Conservation (phyloP, 345 rosid species). For the Rubroshorea leprosula region DNA sequence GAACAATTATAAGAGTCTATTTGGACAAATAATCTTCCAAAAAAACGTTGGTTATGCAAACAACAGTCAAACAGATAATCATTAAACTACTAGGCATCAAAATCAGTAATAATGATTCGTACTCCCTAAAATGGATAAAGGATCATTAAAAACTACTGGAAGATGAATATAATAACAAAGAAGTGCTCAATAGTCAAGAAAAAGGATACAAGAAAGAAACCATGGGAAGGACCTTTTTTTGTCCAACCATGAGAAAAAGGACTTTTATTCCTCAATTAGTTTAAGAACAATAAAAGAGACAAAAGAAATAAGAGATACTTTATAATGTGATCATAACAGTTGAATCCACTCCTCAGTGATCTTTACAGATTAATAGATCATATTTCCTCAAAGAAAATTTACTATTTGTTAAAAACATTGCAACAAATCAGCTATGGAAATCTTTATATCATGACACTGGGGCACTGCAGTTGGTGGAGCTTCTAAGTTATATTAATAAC, state of each 20-base stretch:
- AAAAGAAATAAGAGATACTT: background rate
- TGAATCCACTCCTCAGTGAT: background rate
- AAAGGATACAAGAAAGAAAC: background rate
- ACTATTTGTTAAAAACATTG: background rate
- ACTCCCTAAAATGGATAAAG: background rate
- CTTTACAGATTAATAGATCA: background rate
- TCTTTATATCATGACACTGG: background rate
- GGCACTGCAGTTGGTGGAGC: background rate
- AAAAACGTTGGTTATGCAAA: background rate
- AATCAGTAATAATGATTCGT: background rate
- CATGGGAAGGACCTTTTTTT: too few species aligned
- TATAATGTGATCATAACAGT: background rate
- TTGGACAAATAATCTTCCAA: background rate
- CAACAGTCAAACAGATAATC: background rate
- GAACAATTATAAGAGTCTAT: conserved; percentile 1
- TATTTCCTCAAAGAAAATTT: background rate
- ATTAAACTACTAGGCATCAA: background rate
- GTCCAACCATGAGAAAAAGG: too few species aligned
- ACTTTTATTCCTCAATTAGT: background rate
- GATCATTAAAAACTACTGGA: background rate
- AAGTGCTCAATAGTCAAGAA: background rate
- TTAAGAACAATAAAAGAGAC: background rate
- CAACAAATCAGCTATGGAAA: background rate
- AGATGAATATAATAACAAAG: background rate
- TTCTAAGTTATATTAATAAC: background rate